phyloP scores from a whole-genome alignment of 352 stramenopile genomes.

The Phytophthora foliorum region DNA sequence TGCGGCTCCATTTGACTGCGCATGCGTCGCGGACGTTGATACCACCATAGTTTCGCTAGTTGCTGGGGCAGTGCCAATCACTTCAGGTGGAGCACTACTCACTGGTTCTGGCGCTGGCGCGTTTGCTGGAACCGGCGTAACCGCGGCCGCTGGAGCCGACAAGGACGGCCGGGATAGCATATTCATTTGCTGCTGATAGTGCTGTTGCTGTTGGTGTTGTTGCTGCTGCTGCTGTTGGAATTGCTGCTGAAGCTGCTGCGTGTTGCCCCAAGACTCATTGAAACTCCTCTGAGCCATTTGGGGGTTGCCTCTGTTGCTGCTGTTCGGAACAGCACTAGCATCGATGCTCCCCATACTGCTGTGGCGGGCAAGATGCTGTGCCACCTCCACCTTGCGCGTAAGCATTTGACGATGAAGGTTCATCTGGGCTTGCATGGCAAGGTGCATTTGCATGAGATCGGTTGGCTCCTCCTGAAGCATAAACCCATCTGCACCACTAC shows the following conservation, averaged over 20 bases:
- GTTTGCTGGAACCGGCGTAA: constrained; percentile 18
- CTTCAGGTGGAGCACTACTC: constrained; percentile 11
- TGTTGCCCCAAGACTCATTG: constrained; percentile 24
- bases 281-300: constrained; percentile 19
- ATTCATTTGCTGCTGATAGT: constrained; percentile 34
- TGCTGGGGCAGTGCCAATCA: neutral
- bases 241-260: constrained; percentile 30
- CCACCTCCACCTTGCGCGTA: constrained; percentile 86
- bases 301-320: constrained; percentile 26
- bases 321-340: constrained; percentile 25
- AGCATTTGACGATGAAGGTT: constrained; percentile 91
- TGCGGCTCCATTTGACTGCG: constrained; percentile 6
- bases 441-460: constrained; percentile 86
- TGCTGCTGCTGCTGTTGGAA: constrained; percentile 27
- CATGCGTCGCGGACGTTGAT: constrained; percentile 6
- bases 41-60: constrained; percentile 16
- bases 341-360: constrained; percentile 38
- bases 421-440: constrained; percentile 91
- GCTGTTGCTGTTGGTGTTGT: constrained; percentile 31
- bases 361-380: constrained; percentile 60
- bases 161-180: constrained; percentile 30
- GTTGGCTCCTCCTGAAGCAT: constrained; percentile 66
- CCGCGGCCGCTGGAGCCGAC: constrained; percentile 21
- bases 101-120: neutral
- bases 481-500: constrained; percentile 51